phyloP scores from a whole-genome alignment of 1,139 yeast genomes.

The Blastobotrys arbuscula region DNA sequence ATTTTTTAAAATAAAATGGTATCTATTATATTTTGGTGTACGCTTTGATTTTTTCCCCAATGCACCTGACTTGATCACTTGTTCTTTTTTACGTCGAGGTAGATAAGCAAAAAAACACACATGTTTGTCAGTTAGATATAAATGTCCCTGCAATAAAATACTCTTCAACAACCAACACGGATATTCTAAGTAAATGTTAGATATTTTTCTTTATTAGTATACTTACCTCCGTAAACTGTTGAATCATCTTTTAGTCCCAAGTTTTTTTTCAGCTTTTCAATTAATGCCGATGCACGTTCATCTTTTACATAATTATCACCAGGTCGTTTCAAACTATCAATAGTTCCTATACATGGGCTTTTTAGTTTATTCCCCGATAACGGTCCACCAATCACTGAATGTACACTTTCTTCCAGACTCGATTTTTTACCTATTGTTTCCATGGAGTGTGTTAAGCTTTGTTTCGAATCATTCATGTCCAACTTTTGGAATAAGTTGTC shows the following conservation, averaged over 20 bases:
- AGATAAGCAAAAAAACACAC: slow-evolving; percentile 74
- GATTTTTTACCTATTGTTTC: background rate
- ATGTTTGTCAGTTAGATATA: slow-evolving; percentile 61
- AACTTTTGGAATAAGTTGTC: background rate
- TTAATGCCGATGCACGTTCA: slow-evolving; percentile 24
- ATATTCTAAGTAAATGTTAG: slow-evolving; percentile 35
- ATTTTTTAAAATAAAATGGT: slow-evolving; percentile 75
- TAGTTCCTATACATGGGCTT: background rate
- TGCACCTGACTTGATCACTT: slow-evolving; percentile 43
- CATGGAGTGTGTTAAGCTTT: background rate
- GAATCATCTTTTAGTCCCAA: slow-evolving; percentile 27
- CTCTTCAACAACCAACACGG: slow-evolving; percentile 79
- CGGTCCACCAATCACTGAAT: slow-evolving; percentile 1
- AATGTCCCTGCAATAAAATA: slow-evolving; percentile 79
- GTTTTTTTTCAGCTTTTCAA: slow-evolving; percentile 26
- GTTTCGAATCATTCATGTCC: background rate
- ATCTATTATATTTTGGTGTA: slow-evolving; percentile 37
- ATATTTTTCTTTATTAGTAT: background rate
- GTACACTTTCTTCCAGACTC: slow-evolving; percentile 12
- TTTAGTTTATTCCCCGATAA: background rate
- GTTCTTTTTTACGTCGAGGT: slow-evolving; percentile 45
- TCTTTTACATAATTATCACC: slow-evolving; percentile 10
- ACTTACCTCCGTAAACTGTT: slow-evolving; percentile 26
- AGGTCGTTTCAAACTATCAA: background rate
- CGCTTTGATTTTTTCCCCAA: slow-evolving; percentile 33